phyloP scores from a whole-genome alignment of 176 grass and related monocot species.

The Oryza rufipogon region DNA sequence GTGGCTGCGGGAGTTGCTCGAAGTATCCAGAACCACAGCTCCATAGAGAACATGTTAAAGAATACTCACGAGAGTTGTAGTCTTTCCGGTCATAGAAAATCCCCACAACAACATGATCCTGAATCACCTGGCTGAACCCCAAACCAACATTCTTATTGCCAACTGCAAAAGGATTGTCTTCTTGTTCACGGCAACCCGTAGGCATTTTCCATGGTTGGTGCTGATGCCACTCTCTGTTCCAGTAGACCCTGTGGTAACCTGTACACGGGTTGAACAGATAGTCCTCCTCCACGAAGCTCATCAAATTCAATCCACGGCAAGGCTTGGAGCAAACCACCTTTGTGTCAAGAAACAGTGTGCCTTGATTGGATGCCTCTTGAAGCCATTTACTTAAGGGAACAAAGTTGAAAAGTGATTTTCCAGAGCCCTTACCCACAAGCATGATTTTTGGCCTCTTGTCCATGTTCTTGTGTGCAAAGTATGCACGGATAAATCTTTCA shows the following conservation, averaged over 20 bases:
- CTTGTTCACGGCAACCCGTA: background rate
- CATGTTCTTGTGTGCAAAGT: slow-evolving; percentile 2
- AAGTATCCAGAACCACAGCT: no score
- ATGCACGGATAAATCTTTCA: slow-evolving; percentile 11
- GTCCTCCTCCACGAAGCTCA: background rate
- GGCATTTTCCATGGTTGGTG: no score
- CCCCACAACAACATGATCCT: background rate
- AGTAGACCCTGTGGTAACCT: background rate
- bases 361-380: background rate
- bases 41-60: no score
- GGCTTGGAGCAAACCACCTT: slow-evolving; percentile 43
- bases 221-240: background rate
- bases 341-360: background rate
- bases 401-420: slow-evolving; percentile 8
- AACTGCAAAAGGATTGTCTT: slow-evolving; percentile 10
- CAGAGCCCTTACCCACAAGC: slow-evolving; percentile 35
- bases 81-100: no score
- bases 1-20: no score
- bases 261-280: slow-evolving; percentile 34
- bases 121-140: slow-evolving; percentile 7
- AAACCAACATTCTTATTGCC: slow-evolving; percentile 8
- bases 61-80: no score
- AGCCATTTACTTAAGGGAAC: slow-evolving; percentile 5
- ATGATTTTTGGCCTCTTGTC: slow-evolving; percentile 36
- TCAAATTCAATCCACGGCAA: slow-evolving; percentile 36